These are phyloP conservation scores for Zoysia matrella DNA, from an alignment of 202 grass and related monocot genomes.

Conservation along the genomic window DNA sequence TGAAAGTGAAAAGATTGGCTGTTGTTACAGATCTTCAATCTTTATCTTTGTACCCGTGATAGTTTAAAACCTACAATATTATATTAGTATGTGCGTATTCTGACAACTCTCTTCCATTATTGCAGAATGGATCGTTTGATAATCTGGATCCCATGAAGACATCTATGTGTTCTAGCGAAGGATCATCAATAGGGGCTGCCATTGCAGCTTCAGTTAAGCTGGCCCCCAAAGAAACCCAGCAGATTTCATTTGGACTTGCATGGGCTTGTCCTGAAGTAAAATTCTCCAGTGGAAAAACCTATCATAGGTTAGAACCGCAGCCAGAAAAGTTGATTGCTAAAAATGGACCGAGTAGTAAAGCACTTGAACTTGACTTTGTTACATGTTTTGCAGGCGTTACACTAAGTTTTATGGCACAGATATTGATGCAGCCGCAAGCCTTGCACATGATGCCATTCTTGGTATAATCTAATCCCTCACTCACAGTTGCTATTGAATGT, in stretches of 20 bases:
- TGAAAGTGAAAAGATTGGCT: constrained; percentile 19
- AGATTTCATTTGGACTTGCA: constrained; percentile 93
- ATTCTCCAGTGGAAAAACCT: constrained; percentile 91
- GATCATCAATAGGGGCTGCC: constrained; percentile 90
- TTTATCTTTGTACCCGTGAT: constrained; percentile 7
- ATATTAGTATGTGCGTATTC: not conserved
- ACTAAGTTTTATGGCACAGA: constrained; percentile 97
- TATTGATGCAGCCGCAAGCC: constrained; percentile 69
- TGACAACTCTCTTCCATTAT: constrained; percentile 31
- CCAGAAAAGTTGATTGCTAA: not conserved
- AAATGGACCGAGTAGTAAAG: constrained; percentile 15
- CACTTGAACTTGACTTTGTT: constrained; percentile 26
- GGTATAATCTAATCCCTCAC: constrained; percentile 47
- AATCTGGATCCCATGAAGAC: constrained; percentile 70
- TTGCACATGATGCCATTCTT: constrained; percentile 88
- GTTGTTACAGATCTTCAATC: not conserved
- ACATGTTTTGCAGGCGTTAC: constrained; percentile 66
- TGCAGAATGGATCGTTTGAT: constrained; percentile 89
- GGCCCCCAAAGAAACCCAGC: constrained; percentile 58
- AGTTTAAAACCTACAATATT: constrained; percentile 6
- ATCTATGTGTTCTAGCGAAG: constrained; percentile 55
- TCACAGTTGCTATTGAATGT: not conserved
- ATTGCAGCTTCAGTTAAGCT: constrained; percentile 80
- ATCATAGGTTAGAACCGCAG: constrained; percentile 67
- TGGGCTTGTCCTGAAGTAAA: constrained; percentile 99